These are phyloP conservation scores for Aspergillus tamarii DNA, from an alignment of 2,329 filamentous ascomycete species.

Conservation along the genomic window DNA sequence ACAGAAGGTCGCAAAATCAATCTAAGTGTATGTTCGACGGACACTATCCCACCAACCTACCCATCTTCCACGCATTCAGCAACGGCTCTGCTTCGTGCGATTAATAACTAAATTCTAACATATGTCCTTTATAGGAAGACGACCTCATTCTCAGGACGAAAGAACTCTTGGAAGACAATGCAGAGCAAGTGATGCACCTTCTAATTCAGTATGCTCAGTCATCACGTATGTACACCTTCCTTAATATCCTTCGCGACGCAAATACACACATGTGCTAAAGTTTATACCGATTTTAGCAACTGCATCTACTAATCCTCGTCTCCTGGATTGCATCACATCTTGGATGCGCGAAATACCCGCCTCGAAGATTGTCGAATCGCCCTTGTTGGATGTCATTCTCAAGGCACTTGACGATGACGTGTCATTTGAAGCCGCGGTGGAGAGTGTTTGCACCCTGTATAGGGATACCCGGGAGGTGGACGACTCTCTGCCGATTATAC, in stretches of 20 bases:
- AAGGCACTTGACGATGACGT: constrained; percentile 73
- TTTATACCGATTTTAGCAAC: constrained; percentile 54
- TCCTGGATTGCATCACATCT: constrained; percentile 94
- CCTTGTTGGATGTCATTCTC: constrained; percentile 79
- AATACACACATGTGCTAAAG: neutral
- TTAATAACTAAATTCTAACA: constrained; percentile 50
- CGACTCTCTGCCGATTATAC: constrained; percentile 80
- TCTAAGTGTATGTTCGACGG: constrained; percentile 86
- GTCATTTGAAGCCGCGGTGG: constrained; percentile 84
- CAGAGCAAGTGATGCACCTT: constrained; percentile 80
- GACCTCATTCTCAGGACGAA: constrained; percentile 83
- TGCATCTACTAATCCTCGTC: constrained; percentile 81
- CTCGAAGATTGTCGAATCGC: constrained; percentile 78
- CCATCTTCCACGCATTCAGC: constrained; percentile 42
- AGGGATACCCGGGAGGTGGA: constrained; percentile 92
- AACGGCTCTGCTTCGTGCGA: constrained; percentile 15
- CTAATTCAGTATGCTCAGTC: constrained; percentile 90
- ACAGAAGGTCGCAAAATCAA: constrained; percentile 99
- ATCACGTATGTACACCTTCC: constrained; percentile 63
- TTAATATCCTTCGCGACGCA: neutral
- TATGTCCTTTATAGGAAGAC: constrained; percentile 75
- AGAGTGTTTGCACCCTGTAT: constrained; percentile 90
- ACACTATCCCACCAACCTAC: constrained; percentile 40
- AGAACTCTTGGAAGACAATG: constrained; percentile 89
- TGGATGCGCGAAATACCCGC: constrained; percentile 95